These are phyloP conservation scores for Blastobotrys aristatus DNA, from an alignment of 1,139 yeast genomes.

Conservation along the genomic window DNA sequence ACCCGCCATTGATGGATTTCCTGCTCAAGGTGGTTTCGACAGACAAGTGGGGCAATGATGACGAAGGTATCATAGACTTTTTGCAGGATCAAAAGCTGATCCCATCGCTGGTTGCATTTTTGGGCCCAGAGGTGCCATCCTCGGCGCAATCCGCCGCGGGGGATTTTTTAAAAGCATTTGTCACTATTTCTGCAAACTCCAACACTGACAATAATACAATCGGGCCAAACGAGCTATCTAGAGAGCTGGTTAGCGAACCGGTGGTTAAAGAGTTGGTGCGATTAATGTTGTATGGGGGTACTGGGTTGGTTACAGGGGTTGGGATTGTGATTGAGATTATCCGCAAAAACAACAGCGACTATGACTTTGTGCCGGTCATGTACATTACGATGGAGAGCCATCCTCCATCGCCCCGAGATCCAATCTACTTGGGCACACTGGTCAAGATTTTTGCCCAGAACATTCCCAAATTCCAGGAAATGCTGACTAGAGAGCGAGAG, in stretches of 20 bases:
- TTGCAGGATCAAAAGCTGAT: constrained; percentile 61
- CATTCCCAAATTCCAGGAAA: constrained; percentile 62
- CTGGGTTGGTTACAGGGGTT: constrained; percentile 90
- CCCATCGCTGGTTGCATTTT: constrained; percentile 51
- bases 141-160: constrained; percentile 91
- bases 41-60: constrained; percentile 62
- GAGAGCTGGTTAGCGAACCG: constrained; percentile 77
- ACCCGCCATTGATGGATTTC: constrained; percentile 85
- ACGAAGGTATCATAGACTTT: constrained; percentile 72
- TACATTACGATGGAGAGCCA: constrained; percentile 84
- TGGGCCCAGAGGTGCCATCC: constrained; percentile 53
- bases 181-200: constrained; percentile 91
- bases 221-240: constrained; percentile 92
- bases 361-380: constrained; percentile 84
- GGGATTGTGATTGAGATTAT: constrained; percentile 94
- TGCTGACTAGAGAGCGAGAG: constrained; percentile 41
- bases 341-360: constrained; percentile 92
- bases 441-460: constrained; percentile 73
- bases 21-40: constrained; percentile 69
- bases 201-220: constrained; percentile 78
- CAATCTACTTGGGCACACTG: constrained; percentile 86
- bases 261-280: constrained; percentile 61
- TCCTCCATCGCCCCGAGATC: constrained; percentile 94
- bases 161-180: constrained; percentile 88
- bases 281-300: constrained; percentile 89